Percentiles rank a stretch among this genome's conserved stretches.
These are phyloP conservation scores for Jacaranda copaia DNA, from an alignment of 257 asterid species.

Conservation along the genomic window DNA sequence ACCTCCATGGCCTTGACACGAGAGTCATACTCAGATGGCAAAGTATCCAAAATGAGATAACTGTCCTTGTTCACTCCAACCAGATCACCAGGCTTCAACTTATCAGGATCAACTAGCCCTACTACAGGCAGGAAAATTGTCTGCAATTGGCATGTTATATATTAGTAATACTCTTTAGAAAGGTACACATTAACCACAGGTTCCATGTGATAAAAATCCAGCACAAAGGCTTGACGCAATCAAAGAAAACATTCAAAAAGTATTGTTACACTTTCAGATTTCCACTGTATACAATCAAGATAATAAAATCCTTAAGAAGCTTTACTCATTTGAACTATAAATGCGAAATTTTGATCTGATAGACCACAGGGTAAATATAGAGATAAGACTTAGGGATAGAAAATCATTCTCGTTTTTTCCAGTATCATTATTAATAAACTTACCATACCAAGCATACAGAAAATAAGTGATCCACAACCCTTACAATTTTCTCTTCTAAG, in stretches of 20 bases:
- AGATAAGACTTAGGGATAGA: not conserved
- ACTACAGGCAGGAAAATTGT: conserved; percentile 97
- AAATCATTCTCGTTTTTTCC: not conserved
- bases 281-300: conserved; percentile 16
- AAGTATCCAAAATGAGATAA: conserved; percentile 87
- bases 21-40: conserved; percentile 97
- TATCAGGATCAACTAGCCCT: conserved; percentile 95
- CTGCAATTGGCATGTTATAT: conserved; percentile 51
- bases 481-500: not conserved
- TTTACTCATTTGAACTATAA: not conserved
- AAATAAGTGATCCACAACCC: not conserved
- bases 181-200: not conserved
- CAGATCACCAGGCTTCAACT: conserved; percentile 92
- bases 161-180: not conserved
- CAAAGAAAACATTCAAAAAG: not conserved
- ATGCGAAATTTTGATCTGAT: not conserved
- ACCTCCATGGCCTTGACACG: conserved; percentile 99
- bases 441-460: not conserved
- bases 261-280: not conserved
- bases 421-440: not conserved
- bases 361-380: not conserved
- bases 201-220: not conserved
- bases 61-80: conserved; percentile 99
- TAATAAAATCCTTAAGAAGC: not conserved
- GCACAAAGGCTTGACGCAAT: not conserved